Evolutionary conservation across 192 early-diverging fungal species (phyloP), one percentile per base, ranked within the genome.

Genomic region (Ambispora gerdemannii): DNA sequence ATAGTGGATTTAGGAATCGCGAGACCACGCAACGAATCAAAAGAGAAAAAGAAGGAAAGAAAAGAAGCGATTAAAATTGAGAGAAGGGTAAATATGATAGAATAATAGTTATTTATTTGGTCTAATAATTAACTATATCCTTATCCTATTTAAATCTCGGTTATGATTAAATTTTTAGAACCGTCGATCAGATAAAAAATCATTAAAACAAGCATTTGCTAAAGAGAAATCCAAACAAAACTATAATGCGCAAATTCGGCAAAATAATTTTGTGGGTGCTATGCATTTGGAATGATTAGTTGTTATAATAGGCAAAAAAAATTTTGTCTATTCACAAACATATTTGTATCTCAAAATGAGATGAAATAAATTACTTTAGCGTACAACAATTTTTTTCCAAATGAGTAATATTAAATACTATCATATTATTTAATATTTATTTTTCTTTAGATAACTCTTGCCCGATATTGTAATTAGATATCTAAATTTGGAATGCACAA

Each of bases 41-140:
- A 84, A 70, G 97, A 95, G 63, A 95, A 99, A 70, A 97, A 96
- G 87, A 92, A 91, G 76, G 81, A 79, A 51, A 87, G 97, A 58
- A 99, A 99, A 77, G 85, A 83, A 70, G 84, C 85, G 32, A 72
- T 95, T 68, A 97, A 99, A 76, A 88, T 86, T 32, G 88, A 88
- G 27, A 90, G 90, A 77, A 86, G 80, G 86, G 86, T 84, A 86
- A 49, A 59, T 31, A 8, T 17, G 13, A 72, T 20, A 10, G 33
- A 33, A 3, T 35, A 15, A 34, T 27, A 6, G 63, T 58, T 32
- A 19, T 33, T 33, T 19, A 31, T 65, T 50, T 3, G 27, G 0
- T 11, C 4, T 50, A 50, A 50, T 1, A 4, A 43, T 33, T 30
- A 49, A 43, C 24, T 50, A 47, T 47, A 31, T 59, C 3, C 0